A percentile compares a stretch with the other conserved stretches of the same genome.
Conservation (phyloP, 805 yeast species). For the Candida berthetii region DNA sequence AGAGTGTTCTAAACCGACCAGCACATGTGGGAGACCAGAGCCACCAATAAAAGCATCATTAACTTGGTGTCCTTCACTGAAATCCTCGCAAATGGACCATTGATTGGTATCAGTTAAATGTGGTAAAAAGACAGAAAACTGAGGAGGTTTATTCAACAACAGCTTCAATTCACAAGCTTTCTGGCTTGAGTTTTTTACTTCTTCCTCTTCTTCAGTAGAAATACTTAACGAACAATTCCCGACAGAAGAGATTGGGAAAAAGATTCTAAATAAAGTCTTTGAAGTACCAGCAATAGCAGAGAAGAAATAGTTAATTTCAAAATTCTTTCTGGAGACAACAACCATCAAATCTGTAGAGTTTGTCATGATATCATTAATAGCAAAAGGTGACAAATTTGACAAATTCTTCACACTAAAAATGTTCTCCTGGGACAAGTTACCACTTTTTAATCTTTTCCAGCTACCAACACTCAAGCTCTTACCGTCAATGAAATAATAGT, state of each 20-base stretch:
- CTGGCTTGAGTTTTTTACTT: slow-evolving; percentile 10
- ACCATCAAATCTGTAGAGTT: slow-evolving; percentile 63
- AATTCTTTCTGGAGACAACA: slow-evolving; percentile 62
- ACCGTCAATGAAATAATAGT: slow-evolving; percentile 64
- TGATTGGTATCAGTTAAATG: slow-evolving; percentile 52
- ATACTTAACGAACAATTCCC: slow-evolving; percentile 49
- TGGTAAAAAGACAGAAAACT: slow-evolving; percentile 71
- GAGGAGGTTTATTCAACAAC: slow-evolving; percentile 55
- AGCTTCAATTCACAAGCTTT: slow-evolving; percentile 41
- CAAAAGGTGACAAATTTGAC: slow-evolving; percentile 61
- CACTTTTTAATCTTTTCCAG: slow-evolving; percentile 76
- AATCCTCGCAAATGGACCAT: slow-evolving; percentile 81
- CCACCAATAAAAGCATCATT: slow-evolving; percentile 61
- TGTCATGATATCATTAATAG: slow-evolving; percentile 56
- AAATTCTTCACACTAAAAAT: slow-evolving; percentile 35
- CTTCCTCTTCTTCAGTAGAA: slow-evolving; percentile 30
- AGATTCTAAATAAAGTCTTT: slow-evolving; percentile 65
- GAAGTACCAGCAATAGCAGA: slow-evolving; percentile 60
- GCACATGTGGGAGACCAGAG: slow-evolving; percentile 58
- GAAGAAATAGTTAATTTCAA: slow-evolving; percentile 73
- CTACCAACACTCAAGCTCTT: slow-evolving; percentile 67
- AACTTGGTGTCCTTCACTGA: slow-evolving; percentile 80
- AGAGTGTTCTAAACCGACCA: slow-evolving; percentile 51
- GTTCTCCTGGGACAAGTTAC: slow-evolving; percentile 35
- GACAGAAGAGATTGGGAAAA: slow-evolving; percentile 60